Percentiles rank a stretch among this genome's conserved stretches.
These are phyloP conservation scores for Coemansia sp. DNA, from an alignment of 192 early-diverging fungal genomes.

Conservation along the genomic window DNA sequence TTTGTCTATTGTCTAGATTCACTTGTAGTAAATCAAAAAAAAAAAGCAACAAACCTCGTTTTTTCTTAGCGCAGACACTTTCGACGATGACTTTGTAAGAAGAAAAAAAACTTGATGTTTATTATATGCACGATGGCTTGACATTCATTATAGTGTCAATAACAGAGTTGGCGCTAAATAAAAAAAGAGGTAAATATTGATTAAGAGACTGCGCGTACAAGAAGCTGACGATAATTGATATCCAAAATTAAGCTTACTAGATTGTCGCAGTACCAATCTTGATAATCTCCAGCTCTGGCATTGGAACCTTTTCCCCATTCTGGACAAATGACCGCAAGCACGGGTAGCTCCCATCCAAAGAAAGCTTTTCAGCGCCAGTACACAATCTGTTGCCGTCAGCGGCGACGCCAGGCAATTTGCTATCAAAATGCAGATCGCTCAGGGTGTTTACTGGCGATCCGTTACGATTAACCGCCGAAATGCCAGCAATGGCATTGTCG, in stretches of 20 bases:
- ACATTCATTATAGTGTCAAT: no score
- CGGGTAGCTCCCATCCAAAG: slow-evolving; percentile 28
- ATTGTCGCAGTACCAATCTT: slow-evolving; percentile 38
- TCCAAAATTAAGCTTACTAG: not conserved
- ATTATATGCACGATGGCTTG: not conserved
- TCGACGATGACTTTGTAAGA: not conserved
- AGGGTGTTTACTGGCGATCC: slow-evolving; percentile 51
- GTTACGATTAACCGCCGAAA: slow-evolving; percentile 15
- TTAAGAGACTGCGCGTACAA: slow-evolving; percentile 1
- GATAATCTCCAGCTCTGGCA: slow-evolving; percentile 46
- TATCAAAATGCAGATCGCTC: slow-evolving; percentile 46
- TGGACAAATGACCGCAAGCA: slow-evolving; percentile 49
- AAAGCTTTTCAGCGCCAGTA: slow-evolving; percentile 5
- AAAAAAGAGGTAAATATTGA: not conserved
- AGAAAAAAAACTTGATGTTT: not conserved
- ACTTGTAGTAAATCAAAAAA: not conserved
- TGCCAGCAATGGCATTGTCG: not conserved
- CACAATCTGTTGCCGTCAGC: slow-evolving; percentile 7
- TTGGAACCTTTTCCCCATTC: slow-evolving; percentile 49
- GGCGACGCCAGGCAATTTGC: not conserved
- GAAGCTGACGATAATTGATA: not conserved
- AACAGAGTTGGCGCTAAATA: not conserved
- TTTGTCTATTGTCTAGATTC: not conserved
- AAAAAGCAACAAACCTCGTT: not conserved
- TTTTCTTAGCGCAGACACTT: not conserved